Evolutionary conservation across 1,284 basidiomycete genomes (phyloP), one percentile per base, ranked within the genome.

Genomic region (Malassezia sp.): DNA sequence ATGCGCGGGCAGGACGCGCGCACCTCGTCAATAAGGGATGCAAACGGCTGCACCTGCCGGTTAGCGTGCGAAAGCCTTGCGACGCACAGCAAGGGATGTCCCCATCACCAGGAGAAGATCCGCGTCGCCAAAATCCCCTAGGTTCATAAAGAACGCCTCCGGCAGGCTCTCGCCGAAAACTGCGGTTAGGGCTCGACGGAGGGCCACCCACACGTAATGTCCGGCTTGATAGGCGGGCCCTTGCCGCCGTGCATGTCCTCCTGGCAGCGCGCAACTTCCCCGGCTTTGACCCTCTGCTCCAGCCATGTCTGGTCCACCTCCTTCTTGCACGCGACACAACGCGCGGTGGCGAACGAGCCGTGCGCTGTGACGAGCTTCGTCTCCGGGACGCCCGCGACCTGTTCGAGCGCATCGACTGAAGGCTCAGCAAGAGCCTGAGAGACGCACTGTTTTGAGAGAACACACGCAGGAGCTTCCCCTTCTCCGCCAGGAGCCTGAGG

Each of bases 61-160:
- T 33, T 4, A 26, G 20, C 14, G 4, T 22, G 14, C 15, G 9
- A 9, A n/a, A n/a, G n/a, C n/a, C n/a, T n/a, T n/a, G n/a, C n/a
- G 5, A 29, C 45, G 5, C 15, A 52, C 53, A 42, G 80, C 81
- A 21, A 91, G 76, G 2, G 87, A 91, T 0, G 91, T 96, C 21
- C 91, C 91, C 57, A 96, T 81, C 23, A 95, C 80, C 56, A 96
- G 80, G 15, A 96, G 77, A 9, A 96, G 75, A 70, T 96, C 87
- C 2, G 85, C 85, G 17, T 61, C 30, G 3, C 75, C 62, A 21
- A 75, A 72, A 30, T 76, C 74, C 48, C 68, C 45, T 6, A 63
- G 44, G 27, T 56, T 51, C 8, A 49, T 27, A 38, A 70, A 70
- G 48, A 71, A 71, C 2, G 56, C 49, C 4, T 52, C 37, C 0